These are phyloP conservation scores for Diplotaxis tenuifolia DNA, from an alignment of 345 rosid genomes.

Conservation along the genomic window DNA sequence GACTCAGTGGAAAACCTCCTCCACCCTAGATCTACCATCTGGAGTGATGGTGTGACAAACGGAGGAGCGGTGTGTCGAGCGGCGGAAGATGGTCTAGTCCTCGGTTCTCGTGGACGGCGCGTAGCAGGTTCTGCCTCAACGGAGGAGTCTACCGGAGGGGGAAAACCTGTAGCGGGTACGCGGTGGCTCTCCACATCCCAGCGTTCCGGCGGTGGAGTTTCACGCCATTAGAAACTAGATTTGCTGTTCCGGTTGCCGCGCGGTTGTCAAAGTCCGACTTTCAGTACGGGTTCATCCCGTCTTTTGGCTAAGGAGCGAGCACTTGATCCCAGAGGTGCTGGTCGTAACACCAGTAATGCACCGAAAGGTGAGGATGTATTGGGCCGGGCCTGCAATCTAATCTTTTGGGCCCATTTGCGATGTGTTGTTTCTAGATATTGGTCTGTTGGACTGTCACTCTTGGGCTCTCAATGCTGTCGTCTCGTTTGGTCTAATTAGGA, in stretches of 20 bases:
- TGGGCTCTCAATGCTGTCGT: no score
- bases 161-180: neutral
- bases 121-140: neutral
- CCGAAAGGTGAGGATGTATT: neutral
- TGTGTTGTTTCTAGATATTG: neutral
- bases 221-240: neutral
- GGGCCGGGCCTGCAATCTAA: neutral
- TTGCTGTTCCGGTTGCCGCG: neutral
- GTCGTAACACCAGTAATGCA: neutral
- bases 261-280: neutral
- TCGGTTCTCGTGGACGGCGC: neutral
- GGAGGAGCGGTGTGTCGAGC: neutral
- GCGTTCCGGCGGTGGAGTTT: neutral
- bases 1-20: neutral
- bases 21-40: neutral
- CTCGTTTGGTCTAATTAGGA: no score
- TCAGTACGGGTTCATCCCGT: neutral
- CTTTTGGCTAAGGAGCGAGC: neutral
- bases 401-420: neutral
- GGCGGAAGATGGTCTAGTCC: neutral
- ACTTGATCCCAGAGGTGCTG: neutral
- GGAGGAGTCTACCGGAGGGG: neutral
- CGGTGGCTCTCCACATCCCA: neutral
- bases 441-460: no score
- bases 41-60: neutral